These are phyloP conservation scores for Coccomyxa sp. DNA, from an alignment of 139 green algal genomes.

Conservation along the genomic window DNA sequence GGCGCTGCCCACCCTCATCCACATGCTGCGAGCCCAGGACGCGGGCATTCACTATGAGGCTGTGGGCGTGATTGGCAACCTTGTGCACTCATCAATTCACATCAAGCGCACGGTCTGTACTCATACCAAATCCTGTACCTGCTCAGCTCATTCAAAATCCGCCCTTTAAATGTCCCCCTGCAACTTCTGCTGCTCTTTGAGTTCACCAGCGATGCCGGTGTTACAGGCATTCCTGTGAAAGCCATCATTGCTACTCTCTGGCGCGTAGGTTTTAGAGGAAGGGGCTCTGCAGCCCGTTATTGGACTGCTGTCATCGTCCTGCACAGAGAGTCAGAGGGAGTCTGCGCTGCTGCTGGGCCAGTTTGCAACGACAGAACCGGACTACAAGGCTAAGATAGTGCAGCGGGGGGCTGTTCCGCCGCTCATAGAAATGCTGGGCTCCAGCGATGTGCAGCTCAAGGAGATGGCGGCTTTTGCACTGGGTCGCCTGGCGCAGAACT, in stretches of 20 bases:
- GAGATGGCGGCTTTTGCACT: conserved; percentile 99
- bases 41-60: conserved; percentile 93
- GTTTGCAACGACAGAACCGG: conserved; percentile 87
- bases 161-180: too few species aligned
- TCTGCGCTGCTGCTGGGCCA: conserved; percentile 94
- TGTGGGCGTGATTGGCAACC: conserved; percentile 96
- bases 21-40: conserved; percentile 93
- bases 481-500: conserved; percentile 88
- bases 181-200: too few species aligned
- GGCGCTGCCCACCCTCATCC: conserved; percentile 86
- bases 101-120: conserved; percentile 63
- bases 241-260: too few species aligned
- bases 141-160: not conserved
- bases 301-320: conserved; percentile 72
- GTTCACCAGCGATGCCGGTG: too few species aligned
- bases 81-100: conserved; percentile 85
- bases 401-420: conserved; percentile 90
- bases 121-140: not conserved
- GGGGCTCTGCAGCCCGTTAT: conserved; percentile 98
- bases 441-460: conserved; percentile 67
- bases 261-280: conserved; percentile 50
- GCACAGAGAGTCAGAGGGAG: conserved; percentile 90
- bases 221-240: too few species aligned
- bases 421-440: conserved; percentile 90
- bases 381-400: conserved; percentile 73